Evolutionary conservation across 2,329 filamentous ascomycete species (phyloP).

Genomic region (Paracorniculantispora psalliotae): DNA sequence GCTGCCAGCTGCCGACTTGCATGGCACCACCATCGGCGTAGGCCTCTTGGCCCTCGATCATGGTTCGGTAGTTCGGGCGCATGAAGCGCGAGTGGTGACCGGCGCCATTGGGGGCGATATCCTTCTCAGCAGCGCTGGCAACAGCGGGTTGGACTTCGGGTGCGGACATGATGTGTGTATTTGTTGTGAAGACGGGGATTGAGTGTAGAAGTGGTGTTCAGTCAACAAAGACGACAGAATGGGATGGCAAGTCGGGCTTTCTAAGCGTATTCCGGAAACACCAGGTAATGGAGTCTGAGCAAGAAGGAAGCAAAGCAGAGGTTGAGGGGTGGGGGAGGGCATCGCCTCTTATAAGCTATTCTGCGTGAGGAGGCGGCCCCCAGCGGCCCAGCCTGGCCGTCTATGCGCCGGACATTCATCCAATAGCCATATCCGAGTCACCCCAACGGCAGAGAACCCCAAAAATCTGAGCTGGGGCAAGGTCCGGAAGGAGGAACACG

Average conservation of each 20-base stretch:
- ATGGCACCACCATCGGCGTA: constrained; percentile 66
- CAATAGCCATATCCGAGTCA: not conserved
- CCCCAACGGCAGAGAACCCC: not conserved
- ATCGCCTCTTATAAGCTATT: constrained; percentile 4
- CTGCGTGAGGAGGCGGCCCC: not conserved
- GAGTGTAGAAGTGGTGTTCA: no score
- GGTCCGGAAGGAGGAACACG: constrained; percentile 2
- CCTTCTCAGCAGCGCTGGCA: constrained; percentile 17
- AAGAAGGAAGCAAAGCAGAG: not conserved
- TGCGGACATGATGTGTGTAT: constrained; percentile 8
- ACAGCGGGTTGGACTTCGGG: constrained; percentile 1
- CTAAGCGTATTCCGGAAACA: not conserved
- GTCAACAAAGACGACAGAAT: not conserved
- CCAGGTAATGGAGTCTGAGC: constrained; percentile 2
- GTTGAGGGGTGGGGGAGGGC: not conserved
- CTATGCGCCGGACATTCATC: not conserved
- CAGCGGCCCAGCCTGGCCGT: not conserved
- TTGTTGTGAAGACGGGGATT: not conserved
- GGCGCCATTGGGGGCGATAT: constrained; percentile 7
- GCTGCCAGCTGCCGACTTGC: constrained; percentile 63
- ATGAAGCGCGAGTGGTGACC: constrained; percentile 18
- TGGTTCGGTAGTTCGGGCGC: constrained; percentile 2
- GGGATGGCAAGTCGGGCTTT: not conserved
- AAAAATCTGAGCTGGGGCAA: not conserved
- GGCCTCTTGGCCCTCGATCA: constrained; percentile 18